Conservation (phyloP, 208 protist genomes). For the Leishmania martiniquensis region DNA sequence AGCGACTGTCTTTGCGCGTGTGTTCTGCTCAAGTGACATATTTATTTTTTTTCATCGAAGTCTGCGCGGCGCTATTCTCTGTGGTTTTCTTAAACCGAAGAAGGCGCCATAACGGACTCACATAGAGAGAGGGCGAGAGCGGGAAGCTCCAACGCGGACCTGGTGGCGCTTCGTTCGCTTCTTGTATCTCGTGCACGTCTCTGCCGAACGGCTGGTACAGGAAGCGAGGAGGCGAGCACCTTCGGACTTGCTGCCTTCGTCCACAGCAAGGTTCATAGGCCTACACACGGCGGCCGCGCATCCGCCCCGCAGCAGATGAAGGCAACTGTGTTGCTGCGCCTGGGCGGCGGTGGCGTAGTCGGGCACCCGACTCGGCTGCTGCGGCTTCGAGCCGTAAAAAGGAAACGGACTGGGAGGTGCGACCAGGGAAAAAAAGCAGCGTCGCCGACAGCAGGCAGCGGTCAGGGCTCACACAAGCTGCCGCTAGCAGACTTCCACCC, state of each 20-base stretch:
- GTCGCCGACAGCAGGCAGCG: background rate
- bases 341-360: conserved; percentile 2
- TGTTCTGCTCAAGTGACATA: no score
- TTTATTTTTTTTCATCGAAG: no score
- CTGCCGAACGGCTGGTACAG: background rate
- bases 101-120: conserved; percentile 12
- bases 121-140: background rate
- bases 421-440: background rate
- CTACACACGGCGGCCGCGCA: background rate
- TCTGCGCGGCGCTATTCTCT: no score
- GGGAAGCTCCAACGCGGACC: background rate
- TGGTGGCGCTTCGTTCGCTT: background rate
- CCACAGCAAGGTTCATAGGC: background rate
- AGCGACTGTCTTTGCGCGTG: background rate
- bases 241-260: background rate
- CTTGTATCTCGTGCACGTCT: background rate
- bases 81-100: conserved; percentile 60
- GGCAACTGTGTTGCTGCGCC: background rate
- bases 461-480: background rate
- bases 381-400: background rate
- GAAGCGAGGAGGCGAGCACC: background rate
- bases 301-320: background rate
- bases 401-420: background rate
- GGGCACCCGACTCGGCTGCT: conserved; percentile 6
- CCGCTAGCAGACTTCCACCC: conserved; percentile 66